These are phyloP conservation scores for Cystobasidiopsis lactophilus DNA, from an alignment of 768 basidiomycete genomes.

Conservation along the genomic window DNA sequence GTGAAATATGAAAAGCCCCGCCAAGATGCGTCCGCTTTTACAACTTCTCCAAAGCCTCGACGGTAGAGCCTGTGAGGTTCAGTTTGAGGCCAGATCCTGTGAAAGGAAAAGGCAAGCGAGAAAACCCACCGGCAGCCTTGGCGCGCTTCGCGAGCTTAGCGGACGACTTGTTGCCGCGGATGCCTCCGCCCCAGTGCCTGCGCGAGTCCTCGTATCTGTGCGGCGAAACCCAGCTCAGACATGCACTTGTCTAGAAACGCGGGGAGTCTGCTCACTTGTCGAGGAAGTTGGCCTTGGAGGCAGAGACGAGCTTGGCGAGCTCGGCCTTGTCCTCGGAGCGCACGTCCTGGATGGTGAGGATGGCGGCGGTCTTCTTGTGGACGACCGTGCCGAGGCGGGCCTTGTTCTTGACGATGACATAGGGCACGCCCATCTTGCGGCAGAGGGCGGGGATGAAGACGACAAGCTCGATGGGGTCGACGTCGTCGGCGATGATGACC, in stretches of 20 bases:
- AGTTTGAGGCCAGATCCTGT: no score
- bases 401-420: constrained; percentile 81
- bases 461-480: constrained; percentile 97
- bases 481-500: constrained; percentile 89
- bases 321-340: constrained; percentile 83
- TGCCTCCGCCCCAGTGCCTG: constrained; percentile 84
- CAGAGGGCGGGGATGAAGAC: constrained; percentile 95
- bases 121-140: constrained; percentile 3
- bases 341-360: constrained; percentile 79
- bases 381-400: constrained; percentile 93
- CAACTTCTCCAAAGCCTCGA: no score
- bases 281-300: constrained; percentile 92
- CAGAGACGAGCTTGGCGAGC: constrained; percentile 71
- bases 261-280: constrained; percentile 25
- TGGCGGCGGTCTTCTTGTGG: constrained; percentile 90
- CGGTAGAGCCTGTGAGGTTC: no score
- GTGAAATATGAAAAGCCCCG: no score
- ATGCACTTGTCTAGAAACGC: constrained; percentile 31
- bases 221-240: constrained; percentile 11
- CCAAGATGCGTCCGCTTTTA: no score
- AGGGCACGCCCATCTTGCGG: constrained; percentile 98
- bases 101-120: no score
- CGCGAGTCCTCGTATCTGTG: constrained; percentile 70
- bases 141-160: constrained; percentile 1
- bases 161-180: constrained; percentile 60